Conservation (phyloP, 306 rosid genomes). For the Trifolium fragiferum region DNA sequence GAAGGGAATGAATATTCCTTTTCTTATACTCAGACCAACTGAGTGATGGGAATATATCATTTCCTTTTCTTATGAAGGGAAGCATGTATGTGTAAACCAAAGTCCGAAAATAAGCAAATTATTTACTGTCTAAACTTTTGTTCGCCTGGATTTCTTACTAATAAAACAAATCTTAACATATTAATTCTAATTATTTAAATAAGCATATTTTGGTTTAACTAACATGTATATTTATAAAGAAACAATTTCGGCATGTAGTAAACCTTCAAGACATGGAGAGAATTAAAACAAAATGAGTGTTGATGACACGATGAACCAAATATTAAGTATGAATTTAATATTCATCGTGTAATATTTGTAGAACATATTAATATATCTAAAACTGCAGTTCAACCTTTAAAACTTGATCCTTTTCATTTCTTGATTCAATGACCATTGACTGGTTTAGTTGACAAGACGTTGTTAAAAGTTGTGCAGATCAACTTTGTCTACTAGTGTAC, state of each 20-base stretch:
- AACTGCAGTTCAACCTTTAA: no score
- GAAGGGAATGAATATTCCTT: background rate
- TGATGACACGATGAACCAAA: background rate
- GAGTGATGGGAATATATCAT: background rate
- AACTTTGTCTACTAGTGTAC: no score
- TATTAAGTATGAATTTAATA: background rate
- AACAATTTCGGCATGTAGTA: background rate
- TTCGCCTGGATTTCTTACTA: background rate
- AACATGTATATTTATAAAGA: background rate
- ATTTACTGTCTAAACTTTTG: background rate
- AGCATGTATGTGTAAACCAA: background rate
- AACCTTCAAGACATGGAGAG: background rate
- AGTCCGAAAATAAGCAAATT: background rate
- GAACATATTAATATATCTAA: no score
- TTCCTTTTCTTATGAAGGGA: no score
- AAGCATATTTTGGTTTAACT: background rate
- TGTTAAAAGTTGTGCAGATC: no score
- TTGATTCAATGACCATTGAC: no score
- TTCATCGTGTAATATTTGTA: no score
- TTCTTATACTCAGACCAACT: conserved; percentile 6
- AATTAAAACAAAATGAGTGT: conserved; percentile 1
- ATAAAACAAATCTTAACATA: background rate
- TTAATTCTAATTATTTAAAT: background rate
- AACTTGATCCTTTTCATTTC: no score
- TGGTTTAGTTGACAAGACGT: no score